Evolutionary conservation across 2,329 filamentous ascomycete genomes (phyloP).

Genomic region (Ophiocordyceps camponoti-saundersi): DNA sequence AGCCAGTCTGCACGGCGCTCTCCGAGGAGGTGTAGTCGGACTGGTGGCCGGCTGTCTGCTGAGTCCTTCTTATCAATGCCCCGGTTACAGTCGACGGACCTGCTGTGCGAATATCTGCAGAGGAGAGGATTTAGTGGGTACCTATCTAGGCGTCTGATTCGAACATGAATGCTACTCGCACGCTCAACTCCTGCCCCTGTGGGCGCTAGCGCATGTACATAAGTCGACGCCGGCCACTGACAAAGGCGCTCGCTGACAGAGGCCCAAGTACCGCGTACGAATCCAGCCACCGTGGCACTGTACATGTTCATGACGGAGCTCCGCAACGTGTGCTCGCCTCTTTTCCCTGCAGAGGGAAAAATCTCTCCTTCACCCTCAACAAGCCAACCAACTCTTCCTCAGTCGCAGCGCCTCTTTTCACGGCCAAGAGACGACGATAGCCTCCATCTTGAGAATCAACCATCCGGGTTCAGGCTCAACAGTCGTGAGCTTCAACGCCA

Average conservation of each 20-base stretch:
- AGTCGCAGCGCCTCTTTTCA: too few relatives aligned
- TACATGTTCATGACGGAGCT: background rate
- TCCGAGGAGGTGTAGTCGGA: background rate
- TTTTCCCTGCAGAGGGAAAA: background rate
- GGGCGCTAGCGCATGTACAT: background rate
- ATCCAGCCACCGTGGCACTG: background rate
- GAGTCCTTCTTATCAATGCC: background rate
- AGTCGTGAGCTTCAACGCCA: background rate
- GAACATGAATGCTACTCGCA: background rate
- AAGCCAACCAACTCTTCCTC: background rate
- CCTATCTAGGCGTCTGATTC: background rate
- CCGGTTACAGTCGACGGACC: background rate
- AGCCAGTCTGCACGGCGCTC: background rate
- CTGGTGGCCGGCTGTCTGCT: background rate
- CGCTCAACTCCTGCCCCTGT: background rate
- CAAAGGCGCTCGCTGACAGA: background rate
- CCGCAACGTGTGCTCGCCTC: background rate
- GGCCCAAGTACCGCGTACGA: background rate
- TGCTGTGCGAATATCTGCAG: background rate
- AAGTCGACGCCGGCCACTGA: background rate
- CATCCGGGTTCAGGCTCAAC: background rate
- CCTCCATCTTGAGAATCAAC: background rate
- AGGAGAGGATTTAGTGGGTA: too few relatives aligned
- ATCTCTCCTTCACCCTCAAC: background rate
- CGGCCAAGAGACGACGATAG: too few relatives aligned